Conservation (phyloP, 768 basidiomycete genomes). For the Mrakia hoshinonis region DNA sequence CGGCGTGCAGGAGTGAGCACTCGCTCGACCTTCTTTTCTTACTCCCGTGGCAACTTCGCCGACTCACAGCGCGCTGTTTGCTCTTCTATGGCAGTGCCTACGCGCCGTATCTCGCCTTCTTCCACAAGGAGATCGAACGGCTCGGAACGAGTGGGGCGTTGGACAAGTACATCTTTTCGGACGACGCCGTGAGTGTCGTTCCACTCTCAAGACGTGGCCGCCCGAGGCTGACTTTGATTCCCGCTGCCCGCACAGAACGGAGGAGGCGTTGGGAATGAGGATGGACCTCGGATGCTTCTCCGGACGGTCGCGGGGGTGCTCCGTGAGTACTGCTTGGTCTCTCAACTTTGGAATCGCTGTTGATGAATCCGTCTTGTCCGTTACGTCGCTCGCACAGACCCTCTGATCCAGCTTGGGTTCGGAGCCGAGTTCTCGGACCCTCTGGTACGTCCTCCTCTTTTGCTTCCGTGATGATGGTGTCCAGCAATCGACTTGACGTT, state of each 20-base stretch:
- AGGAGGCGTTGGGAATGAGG: background rate
- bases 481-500: background rate
- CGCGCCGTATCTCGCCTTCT: constrained; percentile 2
- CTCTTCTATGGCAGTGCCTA: background rate
- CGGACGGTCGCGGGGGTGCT: constrained; percentile 9
- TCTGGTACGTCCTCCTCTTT: background rate
- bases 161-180: constrained; percentile 5
- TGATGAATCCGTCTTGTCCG: background rate
- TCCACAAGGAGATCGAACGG: background rate
- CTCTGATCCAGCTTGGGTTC: constrained; percentile 20
- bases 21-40: background rate
- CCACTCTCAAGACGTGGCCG: background rate
- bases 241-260: background rate
- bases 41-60: background rate
- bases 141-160: constrained; percentile 3
- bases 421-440: constrained; percentile 12
- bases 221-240: too few relatives aligned
- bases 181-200: constrained; percentile 7
- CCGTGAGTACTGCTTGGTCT: background rate
- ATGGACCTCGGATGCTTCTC: constrained; percentile 22
- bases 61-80: background rate
- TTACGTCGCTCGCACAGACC: constrained; percentile 1
- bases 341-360: background rate
- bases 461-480: too few relatives aligned
- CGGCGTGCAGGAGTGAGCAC: constrained; percentile 17